Base-by-base conservation (phyloP, 78 protist species). In the Speleostelium caveatum region DNA sequence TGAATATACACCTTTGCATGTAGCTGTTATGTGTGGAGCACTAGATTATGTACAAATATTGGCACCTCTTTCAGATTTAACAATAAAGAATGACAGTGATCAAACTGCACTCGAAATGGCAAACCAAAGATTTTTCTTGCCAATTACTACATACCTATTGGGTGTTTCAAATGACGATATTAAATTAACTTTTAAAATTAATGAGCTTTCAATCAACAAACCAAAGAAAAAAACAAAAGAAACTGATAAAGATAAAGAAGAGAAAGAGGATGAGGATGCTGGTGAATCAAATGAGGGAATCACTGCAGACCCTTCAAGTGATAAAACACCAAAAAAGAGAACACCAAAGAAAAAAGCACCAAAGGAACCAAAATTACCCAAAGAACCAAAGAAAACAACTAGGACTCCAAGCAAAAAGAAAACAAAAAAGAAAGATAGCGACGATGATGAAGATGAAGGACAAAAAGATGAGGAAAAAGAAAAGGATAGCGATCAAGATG, bases 1-100 rank as follows among this genome's bases (percentile, higher is more conserved):
- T 36, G 89, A 63, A 73, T 73, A 55, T 21, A 26, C 77, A 55
- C 53, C 69, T 30, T 21, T 79, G 22, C 6, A 38, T 39, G n/a
- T 33, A n/a, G 36, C 42, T 55, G 89, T 56, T 3, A 21, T 73
- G 49, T 10, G 42, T 10, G 39, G 10, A 55, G 14, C 51, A 24
- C 21, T 24, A 45, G 89, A 75, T 16, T 19, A 32, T 32, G 39
- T 49, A 35, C n/a, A 55, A n/a, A 3, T 56, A 2, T 73, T 73
- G 42, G 1, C 24, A 8, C 49, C 22, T 7, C 6, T 8, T 16
- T 4, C n/a, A 28, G 38, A 4, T 26, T 61, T 55, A 55, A 32
- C 39, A 8, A 32, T 26, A 2, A 55, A 35, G 79, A 30, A 21
- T 45, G 53, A 45, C 10, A 45, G 10, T 14, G 10, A 45, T 45